These are phyloP conservation scores for Chytriomyces sp. DNA, from an alignment of 192 early-diverging fungal species.

Conservation along the genomic window DNA sequence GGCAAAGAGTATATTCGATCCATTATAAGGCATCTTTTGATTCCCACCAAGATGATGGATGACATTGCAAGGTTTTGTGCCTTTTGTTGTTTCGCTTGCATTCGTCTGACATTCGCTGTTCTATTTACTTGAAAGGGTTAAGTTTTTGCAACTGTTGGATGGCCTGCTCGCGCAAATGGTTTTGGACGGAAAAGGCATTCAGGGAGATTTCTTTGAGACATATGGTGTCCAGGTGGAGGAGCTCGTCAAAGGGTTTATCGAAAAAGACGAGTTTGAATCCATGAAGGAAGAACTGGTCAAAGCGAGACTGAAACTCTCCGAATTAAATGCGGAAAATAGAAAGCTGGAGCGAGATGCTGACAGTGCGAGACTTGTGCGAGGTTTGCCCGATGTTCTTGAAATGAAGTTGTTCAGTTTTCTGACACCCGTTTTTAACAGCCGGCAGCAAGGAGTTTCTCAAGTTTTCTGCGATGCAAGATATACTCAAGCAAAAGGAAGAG, in stretches of 20 bases:
- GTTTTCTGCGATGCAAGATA: slow-evolving; percentile 32
- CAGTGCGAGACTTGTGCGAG: not conserved
- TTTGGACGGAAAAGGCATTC: slow-evolving; percentile 46
- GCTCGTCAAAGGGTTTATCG: slow-evolving; percentile 44
- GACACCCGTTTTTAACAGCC: not conserved
- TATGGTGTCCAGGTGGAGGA: slow-evolving; percentile 45
- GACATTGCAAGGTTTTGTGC: slow-evolving; percentile 32
- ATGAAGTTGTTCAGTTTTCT: not conserved
- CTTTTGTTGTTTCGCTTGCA: slow-evolving; percentile 12
- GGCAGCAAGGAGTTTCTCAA: slow-evolving; percentile 13
- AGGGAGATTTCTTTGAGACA: slow-evolving; percentile 47
- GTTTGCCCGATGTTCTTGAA: not conserved
- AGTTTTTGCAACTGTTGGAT: slow-evolving; percentile 45
- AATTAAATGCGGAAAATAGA: slow-evolving; percentile 16
- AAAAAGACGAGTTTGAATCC: slow-evolving; percentile 36
- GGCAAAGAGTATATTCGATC: slow-evolving; percentile 34
- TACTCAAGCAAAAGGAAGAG: slow-evolving; percentile 20
- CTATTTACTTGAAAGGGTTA: slow-evolving; percentile 19
- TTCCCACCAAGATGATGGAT: slow-evolving; percentile 43
- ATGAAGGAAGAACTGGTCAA: slow-evolving; percentile 38
- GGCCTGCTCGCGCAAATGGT: slow-evolving; percentile 48
- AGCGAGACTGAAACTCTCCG: slow-evolving; percentile 19
- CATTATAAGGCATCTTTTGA: slow-evolving; percentile 48
- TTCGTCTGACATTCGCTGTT: slow-evolving; percentile 7
- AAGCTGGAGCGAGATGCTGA: slow-evolving; percentile 31